These are phyloP conservation scores for Mrakia frigida DNA, from an alignment of 768 basidiomycete species.

Conservation along the genomic window DNA sequence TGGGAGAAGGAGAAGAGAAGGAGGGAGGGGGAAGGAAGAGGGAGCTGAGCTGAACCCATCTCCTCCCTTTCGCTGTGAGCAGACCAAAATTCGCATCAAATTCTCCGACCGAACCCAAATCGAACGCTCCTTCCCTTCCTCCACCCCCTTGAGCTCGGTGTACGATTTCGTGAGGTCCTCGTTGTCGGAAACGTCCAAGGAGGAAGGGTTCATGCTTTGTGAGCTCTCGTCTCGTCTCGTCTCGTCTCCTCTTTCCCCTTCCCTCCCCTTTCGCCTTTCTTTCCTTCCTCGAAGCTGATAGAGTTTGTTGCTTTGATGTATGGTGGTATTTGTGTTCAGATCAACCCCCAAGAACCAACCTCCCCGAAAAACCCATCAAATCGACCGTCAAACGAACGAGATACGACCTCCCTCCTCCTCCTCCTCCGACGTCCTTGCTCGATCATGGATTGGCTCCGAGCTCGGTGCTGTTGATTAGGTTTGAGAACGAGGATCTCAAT, in stretches of 20 bases:
- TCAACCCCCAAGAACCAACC: conserved; percentile 16
- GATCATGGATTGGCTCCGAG: conserved; percentile 27
- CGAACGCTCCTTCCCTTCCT: conserved; percentile 22
- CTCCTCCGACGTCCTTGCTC: conserved; percentile 3
- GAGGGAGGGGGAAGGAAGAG: background rate
- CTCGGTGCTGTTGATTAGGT: conserved; percentile 23
- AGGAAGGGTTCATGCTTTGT: conserved; percentile 24
- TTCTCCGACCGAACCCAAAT: conserved; percentile 30
- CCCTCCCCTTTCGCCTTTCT: too few relatives aligned
- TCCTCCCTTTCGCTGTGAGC: background rate
- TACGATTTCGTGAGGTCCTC: conserved; percentile 27
- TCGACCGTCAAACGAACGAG: conserved; percentile 9
- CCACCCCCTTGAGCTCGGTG: background rate
- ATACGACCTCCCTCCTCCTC: background rate
- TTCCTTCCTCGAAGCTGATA: background rate
- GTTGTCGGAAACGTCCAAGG: background rate
- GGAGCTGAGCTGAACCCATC: background rate
- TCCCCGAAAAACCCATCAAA: conserved; percentile 10
- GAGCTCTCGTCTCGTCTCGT: background rate
- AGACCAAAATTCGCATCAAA: conserved; percentile 33
- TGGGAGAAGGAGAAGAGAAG: background rate
- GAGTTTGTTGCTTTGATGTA: background rate
- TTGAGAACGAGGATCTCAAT: conserved; percentile 20
- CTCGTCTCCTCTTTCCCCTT: background rate
- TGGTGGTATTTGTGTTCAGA: background rate